Percentiles rank a stretch among this genome's conserved stretches.
Conservation (phyloP, 2,329 filamentous ascomycete genomes). For the Cladosporium austrohemisphaericum region DNA sequence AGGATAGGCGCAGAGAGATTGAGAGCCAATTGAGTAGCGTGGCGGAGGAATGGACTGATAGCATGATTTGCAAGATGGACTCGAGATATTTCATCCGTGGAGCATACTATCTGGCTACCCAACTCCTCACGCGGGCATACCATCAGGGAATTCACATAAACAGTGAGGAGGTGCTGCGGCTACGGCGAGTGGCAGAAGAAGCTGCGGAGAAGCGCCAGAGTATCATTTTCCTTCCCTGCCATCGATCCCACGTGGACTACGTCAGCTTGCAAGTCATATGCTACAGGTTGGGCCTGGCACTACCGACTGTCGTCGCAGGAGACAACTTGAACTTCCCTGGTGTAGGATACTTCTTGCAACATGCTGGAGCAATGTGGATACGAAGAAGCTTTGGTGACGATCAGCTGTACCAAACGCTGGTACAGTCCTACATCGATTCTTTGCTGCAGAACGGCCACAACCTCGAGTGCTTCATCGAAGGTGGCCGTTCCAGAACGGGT, state of each 20-base stretch:
- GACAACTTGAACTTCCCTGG: conserved; percentile 95
- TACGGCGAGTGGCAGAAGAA: conserved; percentile 76
- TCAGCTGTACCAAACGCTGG: conserved; percentile 82
- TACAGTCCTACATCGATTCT: conserved; percentile 94
- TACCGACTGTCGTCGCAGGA: conserved; percentile 89
- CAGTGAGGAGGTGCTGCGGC: conserved; percentile 81
- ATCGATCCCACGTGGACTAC: conserved; percentile 94
- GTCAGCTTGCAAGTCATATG: conserved; percentile 93
- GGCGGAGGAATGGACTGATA: conserved; percentile 79
- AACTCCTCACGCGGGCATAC: conserved; percentile 87
- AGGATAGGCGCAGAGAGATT: conserved; percentile 50
- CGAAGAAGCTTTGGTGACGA: conserved; percentile 89
- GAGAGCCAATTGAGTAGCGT: conserved; percentile 73
- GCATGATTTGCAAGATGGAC: conserved; percentile 97
- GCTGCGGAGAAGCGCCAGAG: conserved; percentile 86
- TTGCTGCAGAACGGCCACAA: conserved; percentile 88
- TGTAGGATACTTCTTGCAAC: conserved; percentile 84
- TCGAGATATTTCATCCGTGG: conserved; percentile 68
- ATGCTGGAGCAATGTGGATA: conserved; percentile 97
- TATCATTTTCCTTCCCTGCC: conserved; percentile 92
- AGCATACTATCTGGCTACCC: conserved; percentile 84
- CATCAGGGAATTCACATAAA: conserved; percentile 96
- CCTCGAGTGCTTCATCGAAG: conserved; percentile 96
- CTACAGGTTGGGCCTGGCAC: conserved; percentile 81
- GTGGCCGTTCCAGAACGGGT: conserved; percentile 73